Conservation (phyloP, 1,284 basidiomycete species). For the Vanrija pseudolonga region DNA sequence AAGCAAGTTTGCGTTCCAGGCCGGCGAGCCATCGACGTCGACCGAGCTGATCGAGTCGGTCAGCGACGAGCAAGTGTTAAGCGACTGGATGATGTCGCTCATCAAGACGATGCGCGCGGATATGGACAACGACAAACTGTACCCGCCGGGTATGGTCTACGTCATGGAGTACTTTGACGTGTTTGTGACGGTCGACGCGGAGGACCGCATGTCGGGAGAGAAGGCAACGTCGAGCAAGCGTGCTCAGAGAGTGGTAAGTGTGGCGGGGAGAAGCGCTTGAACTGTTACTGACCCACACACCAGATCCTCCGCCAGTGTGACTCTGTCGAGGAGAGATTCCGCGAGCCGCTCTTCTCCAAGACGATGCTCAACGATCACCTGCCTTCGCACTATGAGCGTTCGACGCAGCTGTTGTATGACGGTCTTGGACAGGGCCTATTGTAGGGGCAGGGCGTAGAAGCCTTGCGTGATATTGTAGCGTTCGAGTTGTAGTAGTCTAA, state of each 20-base stretch:
- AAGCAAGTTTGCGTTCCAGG: conserved; percentile 21
- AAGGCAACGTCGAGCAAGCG: conserved; percentile 24
- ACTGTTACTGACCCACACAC: no score
- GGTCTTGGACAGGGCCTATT: conserved; percentile 25
- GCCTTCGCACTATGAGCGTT: conserved; percentile 43
- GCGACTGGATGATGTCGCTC: conserved; percentile 50
- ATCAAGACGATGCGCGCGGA: conserved; percentile 51
- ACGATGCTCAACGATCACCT: conserved; percentile 48
- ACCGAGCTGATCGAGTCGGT: not conserved
- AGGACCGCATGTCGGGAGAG: not conserved
- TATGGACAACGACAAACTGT: conserved; percentile 51
- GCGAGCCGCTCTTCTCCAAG: conserved; percentile 47
- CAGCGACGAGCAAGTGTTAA: conserved; percentile 26
- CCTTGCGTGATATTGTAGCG: no score
- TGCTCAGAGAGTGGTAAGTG: conserved; percentile 46
- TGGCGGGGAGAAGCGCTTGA: conserved; percentile 17
- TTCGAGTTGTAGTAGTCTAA: no score
- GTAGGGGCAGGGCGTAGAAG: not conserved
- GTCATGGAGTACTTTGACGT: conserved; percentile 49
- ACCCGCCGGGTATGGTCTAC: conserved; percentile 44
- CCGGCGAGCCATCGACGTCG: not conserved
- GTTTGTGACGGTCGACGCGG: conserved; percentile 35
- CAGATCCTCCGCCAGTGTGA: conserved; percentile 49
- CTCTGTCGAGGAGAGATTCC: conserved; percentile 52
- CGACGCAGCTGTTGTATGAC: conserved; percentile 41